Percentiles rank a stretch among this genome's conserved stretches.
Evolutionary conservation across 495 filamentous ascomycete genomes (phyloP).

Genomic region (Aspergillus haitiensis): DNA sequence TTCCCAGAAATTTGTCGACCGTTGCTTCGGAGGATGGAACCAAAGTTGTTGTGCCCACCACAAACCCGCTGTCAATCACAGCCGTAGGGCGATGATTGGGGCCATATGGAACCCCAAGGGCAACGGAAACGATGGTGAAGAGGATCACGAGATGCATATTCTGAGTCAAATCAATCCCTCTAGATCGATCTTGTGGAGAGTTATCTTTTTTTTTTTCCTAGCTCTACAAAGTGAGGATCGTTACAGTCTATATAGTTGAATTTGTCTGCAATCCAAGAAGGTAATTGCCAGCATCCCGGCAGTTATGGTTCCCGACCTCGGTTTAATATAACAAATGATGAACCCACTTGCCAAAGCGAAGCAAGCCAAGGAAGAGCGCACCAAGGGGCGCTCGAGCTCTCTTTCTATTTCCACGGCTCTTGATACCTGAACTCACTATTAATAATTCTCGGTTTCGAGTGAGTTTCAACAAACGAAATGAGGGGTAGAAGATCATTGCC

Average conservation of each 20-base stretch:
- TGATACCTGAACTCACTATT: too few relatives aligned
- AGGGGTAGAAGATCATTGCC: too few relatives aligned
- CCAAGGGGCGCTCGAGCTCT: too few relatives aligned
- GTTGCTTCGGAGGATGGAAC: constrained; percentile 22
- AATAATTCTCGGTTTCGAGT: too few relatives aligned
- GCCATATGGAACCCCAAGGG: constrained; percentile 1
- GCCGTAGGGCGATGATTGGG: constrained; percentile 23
- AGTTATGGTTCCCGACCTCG: neutral
- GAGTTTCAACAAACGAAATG: too few relatives aligned
- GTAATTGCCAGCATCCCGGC: neutral
- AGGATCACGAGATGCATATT: neutral
- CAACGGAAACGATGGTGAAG: neutral
- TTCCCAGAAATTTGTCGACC: constrained; percentile 34
- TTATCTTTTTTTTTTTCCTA: neutral
- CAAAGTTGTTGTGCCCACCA: constrained; percentile 32
- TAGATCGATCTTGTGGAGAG: neutral
- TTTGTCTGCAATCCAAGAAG: neutral
- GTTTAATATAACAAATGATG: neutral
- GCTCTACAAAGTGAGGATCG: neutral
- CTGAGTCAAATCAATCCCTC: too few relatives aligned
- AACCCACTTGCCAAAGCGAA: too few relatives aligned
- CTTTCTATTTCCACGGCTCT: too few relatives aligned
- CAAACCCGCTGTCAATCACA: constrained; percentile 22
- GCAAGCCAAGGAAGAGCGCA: too few relatives aligned
- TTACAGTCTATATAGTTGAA: neutral